These are phyloP conservation scores for Desmodesmus armatus DNA, from an alignment of 139 green algal species.

Conservation along the genomic window DNA sequence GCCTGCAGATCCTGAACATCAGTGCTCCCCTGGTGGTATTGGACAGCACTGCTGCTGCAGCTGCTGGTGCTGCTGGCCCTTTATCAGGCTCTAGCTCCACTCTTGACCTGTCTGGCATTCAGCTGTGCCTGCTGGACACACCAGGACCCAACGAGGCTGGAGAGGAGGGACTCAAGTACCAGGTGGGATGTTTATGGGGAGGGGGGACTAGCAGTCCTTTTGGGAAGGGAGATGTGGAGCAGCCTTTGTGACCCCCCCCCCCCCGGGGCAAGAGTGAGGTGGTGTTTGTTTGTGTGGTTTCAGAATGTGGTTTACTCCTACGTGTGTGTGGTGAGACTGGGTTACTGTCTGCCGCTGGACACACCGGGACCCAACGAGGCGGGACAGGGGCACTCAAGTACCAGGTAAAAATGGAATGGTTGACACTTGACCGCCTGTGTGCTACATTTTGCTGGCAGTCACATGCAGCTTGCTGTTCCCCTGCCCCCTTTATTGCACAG, in stretches of 20 bases:
- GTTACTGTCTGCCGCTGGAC: too few species aligned
- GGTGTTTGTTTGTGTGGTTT: too few species aligned
- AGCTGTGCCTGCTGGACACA: constrained; percentile 74
- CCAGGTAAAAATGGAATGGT: constrained; percentile 63
- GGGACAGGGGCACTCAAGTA: constrained; percentile 72
- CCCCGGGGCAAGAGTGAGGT: too few species aligned
- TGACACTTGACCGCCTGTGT: too few species aligned
- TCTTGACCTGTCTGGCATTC: neutral
- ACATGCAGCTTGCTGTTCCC: too few species aligned
- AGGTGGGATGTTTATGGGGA: constrained; percentile 54
- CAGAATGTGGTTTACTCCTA: too few species aligned
- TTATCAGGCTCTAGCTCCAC: neutral
- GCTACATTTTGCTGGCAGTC: too few species aligned
- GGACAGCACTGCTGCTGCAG: neutral
- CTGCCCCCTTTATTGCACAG: too few species aligned
- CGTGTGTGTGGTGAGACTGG: too few species aligned
- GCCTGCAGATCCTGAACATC: constrained; percentile 53
- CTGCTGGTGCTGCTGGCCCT: neutral
- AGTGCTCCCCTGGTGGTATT: constrained; percentile 59
- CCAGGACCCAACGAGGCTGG: constrained; percentile 83
- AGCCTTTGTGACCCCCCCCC: too few species aligned
- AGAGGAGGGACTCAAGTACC: constrained; percentile 72
- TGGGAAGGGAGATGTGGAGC: too few species aligned
- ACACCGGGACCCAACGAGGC: constrained; percentile 83
- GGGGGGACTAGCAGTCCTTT: too few species aligned